Conservation (phyloP, 495 filamentous ascomycete species). For the Choiromyces venosus region DNA sequence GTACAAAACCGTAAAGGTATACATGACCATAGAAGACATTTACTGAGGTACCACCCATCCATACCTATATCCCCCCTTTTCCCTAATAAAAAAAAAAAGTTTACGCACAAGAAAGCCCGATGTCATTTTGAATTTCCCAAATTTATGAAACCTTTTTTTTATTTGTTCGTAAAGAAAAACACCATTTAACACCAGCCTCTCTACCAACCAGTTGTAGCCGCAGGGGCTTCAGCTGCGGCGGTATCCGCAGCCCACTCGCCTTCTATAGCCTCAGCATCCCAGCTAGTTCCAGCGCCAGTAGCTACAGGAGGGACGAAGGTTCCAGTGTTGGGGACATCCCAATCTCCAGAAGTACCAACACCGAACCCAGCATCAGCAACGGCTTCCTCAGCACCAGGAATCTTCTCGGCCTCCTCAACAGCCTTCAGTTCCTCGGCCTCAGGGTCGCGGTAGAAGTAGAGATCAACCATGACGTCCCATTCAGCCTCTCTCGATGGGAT, state of each 20-base stretch:
- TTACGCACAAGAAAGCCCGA: conserved; percentile 30
- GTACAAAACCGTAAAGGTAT: background rate
- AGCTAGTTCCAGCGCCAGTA: conserved; percentile 60
- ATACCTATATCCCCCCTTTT: background rate
- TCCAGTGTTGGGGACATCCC: conserved; percentile 62
- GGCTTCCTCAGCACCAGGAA: conserved; percentile 76
- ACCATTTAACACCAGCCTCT: conserved; percentile 23
- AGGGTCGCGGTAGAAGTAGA: conserved; percentile 99
- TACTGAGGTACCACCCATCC: background rate
- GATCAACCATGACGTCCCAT: conserved; percentile 98
- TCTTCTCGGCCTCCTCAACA: conserved; percentile 55
- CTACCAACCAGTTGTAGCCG: conserved; percentile 37
- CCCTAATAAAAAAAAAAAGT: background rate
- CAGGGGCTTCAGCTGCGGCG: conserved; percentile 31
- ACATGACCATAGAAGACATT: background rate
- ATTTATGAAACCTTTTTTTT: conserved; percentile 33
- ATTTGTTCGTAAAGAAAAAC: conserved; percentile 36
- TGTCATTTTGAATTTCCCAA: conserved; percentile 32
- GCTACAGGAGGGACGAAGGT: conserved; percentile 54
- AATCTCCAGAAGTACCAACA: conserved; percentile 53
- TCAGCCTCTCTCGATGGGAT: conserved; percentile 87
- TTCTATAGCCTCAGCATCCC: conserved; percentile 73
- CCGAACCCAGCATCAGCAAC: conserved; percentile 75
- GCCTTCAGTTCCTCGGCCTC: conserved; percentile 72
- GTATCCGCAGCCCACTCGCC: conserved; percentile 67